Evolutionary conservation across 352 stramenopile genomes (phyloP).

Genomic region (Phytopythium vexans): DNA sequence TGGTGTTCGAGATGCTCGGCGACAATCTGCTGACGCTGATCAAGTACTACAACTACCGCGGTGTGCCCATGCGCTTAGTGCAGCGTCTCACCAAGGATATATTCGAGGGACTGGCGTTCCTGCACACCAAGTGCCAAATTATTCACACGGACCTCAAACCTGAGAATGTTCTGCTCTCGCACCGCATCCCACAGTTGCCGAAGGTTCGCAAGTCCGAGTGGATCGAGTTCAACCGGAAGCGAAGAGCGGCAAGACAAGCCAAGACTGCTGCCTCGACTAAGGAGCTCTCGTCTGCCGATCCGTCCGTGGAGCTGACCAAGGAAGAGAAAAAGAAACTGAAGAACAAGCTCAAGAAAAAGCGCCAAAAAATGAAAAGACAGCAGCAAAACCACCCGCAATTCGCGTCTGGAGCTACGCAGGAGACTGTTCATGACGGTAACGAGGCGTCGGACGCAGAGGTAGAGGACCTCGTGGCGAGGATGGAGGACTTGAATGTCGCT

Average conservation of each 20-base stretch:
- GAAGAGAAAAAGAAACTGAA: slow-evolving; percentile 94
- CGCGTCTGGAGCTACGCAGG: background rate
- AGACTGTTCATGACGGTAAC: background rate
- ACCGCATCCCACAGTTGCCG: slow-evolving; percentile 66
- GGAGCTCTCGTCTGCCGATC: slow-evolving; percentile 3
- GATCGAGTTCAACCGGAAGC: slow-evolving; percentile 33
- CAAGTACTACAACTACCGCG: slow-evolving; percentile 98
- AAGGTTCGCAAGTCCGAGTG: slow-evolving; percentile 63
- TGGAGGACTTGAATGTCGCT: slow-evolving; percentile 2
- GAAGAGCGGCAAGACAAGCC: slow-evolving; percentile 9
- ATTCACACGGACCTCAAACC: slow-evolving; percentile 99
- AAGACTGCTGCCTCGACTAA: slow-evolving; percentile 2
- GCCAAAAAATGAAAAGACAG: slow-evolving; percentile 87
- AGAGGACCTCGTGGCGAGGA: background rate
- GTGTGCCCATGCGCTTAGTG: slow-evolving; percentile 95
- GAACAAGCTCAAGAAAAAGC: slow-evolving; percentile 93
- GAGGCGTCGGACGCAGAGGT: slow-evolving; percentile 11
- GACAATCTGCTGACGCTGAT: slow-evolving; percentile 99
- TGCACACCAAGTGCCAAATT: slow-evolving; percentile 97
- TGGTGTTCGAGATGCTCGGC: slow-evolving; percentile 99
- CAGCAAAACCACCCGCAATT: background rate
- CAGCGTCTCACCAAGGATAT: slow-evolving; percentile 95
- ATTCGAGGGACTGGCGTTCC: slow-evolving; percentile 95
- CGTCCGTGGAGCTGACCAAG: slow-evolving; percentile 36
- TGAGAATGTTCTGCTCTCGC: slow-evolving; percentile 97